phyloP scores from a whole-genome alignment of 2,329 filamentous ascomycete species.

The Cryphonectria naterciae region DNA sequence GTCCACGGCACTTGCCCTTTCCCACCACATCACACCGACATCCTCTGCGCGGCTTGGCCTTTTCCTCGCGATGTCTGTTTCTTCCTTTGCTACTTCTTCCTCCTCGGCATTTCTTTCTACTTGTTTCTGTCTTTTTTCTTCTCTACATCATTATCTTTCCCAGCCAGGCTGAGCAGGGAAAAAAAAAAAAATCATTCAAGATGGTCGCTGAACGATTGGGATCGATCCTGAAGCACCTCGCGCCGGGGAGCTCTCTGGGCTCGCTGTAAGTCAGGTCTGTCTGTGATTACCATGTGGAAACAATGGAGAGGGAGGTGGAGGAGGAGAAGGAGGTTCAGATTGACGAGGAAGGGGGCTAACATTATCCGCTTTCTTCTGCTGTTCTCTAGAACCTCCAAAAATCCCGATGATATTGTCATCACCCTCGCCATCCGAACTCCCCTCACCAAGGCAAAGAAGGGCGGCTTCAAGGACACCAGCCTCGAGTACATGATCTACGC shows the following conservation, averaged over 20 bases:
- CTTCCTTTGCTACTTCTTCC: not conserved
- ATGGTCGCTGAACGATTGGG: slow-evolving; percentile 87
- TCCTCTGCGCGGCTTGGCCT: no score
- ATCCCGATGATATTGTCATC: slow-evolving; percentile 95
- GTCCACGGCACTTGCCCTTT: not conserved
- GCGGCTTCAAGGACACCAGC: slow-evolving; percentile 91
- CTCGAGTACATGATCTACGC: slow-evolving; percentile 87
- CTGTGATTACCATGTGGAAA: slow-evolving; percentile 19
- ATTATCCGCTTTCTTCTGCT: slow-evolving; percentile 31
- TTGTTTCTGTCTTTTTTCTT: not conserved
- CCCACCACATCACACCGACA: not conserved
- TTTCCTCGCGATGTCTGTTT: not conserved
- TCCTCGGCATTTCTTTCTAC: not conserved
- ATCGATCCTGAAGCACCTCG: slow-evolving; percentile 85
- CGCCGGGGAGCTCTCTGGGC: slow-evolving; percentile 71
- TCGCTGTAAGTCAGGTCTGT: slow-evolving; percentile 67
- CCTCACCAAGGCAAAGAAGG: slow-evolving; percentile 85
- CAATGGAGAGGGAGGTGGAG: not conserved
- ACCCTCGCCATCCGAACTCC: slow-evolving; percentile 90
- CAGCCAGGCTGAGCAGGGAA: not conserved
- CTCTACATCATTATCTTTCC: no score
- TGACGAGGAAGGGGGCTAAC: slow-evolving; percentile 29
- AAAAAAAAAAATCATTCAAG: slow-evolving; percentile 35
- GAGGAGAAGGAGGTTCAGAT: not conserved
- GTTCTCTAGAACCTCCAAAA: slow-evolving; percentile 76